phyloP scores from a whole-genome alignment of 2,329 filamentous ascomycete species.

The Tetracladium maxilliforme region DNA sequence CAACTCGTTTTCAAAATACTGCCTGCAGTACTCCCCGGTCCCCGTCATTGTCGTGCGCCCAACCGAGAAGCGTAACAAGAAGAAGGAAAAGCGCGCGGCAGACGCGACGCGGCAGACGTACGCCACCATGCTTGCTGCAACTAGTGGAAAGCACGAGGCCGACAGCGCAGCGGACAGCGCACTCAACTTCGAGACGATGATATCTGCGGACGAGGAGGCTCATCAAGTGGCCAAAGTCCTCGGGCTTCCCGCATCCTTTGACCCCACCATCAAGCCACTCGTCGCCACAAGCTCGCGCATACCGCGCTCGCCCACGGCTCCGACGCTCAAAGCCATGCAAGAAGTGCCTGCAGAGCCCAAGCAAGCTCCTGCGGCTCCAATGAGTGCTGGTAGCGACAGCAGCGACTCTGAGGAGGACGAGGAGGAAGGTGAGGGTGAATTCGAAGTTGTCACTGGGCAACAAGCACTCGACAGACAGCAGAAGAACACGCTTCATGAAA shows the following conservation, averaged over 20 bases:
- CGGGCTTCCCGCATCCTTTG: slow-evolving; percentile 45
- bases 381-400: slow-evolving; percentile 17
- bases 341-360: slow-evolving; percentile 10
- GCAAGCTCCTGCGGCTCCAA: slow-evolving; percentile 6
- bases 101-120: slow-evolving; percentile 50
- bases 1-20: slow-evolving; percentile 57
- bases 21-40: slow-evolving; percentile 58
- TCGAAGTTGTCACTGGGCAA: slow-evolving; percentile 13
- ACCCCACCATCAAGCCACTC: slow-evolving; percentile 46
- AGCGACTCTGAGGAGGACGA: slow-evolving; percentile 20
- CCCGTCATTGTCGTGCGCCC: slow-evolving; percentile 62
- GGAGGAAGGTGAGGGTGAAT: slow-evolving; percentile 12
- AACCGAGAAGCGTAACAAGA: slow-evolving; percentile 54
- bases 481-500: slow-evolving; percentile 40
- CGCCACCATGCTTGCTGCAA: slow-evolving; percentile 47
- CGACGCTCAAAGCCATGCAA: slow-evolving; percentile 15
- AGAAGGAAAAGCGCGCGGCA: slow-evolving; percentile 52
- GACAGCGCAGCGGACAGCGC: slow-evolving; percentile 9
- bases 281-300: slow-evolving; percentile 13
- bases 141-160: slow-evolving; percentile 28
- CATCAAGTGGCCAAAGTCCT: slow-evolving; percentile 49
- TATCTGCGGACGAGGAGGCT: slow-evolving; percentile 46
- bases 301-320: slow-evolving; percentile 5
- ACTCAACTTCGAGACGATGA: slow-evolving; percentile 35
- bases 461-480: slow-evolving; percentile 11